These are phyloP conservation scores for Durio zibethinus DNA, from an alignment of 345 rosid species.

Conservation along the genomic window DNA sequence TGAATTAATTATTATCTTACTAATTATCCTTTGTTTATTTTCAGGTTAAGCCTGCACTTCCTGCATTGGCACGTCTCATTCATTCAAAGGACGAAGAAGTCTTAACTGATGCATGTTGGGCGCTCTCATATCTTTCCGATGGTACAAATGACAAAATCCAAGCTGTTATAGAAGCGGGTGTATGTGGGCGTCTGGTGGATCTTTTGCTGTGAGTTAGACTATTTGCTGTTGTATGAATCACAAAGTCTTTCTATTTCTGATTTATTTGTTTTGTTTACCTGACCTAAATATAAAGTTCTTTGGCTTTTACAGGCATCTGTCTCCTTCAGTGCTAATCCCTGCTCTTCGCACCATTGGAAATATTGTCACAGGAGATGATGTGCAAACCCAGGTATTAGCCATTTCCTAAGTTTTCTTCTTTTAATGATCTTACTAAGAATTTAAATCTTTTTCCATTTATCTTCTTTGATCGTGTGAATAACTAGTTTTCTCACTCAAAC, in stretches of 20 bases:
- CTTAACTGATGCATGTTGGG: slow-evolving; percentile 94
- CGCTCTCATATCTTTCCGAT: slow-evolving; percentile 89
- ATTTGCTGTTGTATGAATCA: not conserved
- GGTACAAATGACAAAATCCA: slow-evolving; percentile 96
- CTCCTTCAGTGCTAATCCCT: slow-evolving; percentile 83
- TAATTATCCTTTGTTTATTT: slow-evolving; percentile 6
- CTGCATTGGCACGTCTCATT: slow-evolving; percentile 69
- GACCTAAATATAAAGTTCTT: not conserved
- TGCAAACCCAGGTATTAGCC: slow-evolving; percentile 58
- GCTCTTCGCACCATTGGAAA: slow-evolving; percentile 86
- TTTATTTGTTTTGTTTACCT: not conserved
- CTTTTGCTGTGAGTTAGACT: slow-evolving; percentile 64
- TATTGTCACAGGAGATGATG: slow-evolving; percentile 84
- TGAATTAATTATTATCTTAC: not conserved
- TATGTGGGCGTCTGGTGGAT: slow-evolving; percentile 74
- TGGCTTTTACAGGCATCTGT: slow-evolving; percentile 49
- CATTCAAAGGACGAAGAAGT: slow-evolving; percentile 93
- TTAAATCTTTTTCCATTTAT: not conserved
- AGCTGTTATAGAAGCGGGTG: slow-evolving; percentile 82
- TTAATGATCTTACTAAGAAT: not conserved
- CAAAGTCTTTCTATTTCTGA: not conserved
- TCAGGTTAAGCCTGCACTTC: slow-evolving; percentile 81
- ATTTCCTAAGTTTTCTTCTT: not conserved
- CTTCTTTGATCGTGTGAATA: not conserved
- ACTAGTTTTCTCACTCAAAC: not conserved